Percentiles rank a stretch among this genome's conserved stretches.
Conservation (phyloP, 805 yeast species). For the Yarrowia porcina region DNA sequence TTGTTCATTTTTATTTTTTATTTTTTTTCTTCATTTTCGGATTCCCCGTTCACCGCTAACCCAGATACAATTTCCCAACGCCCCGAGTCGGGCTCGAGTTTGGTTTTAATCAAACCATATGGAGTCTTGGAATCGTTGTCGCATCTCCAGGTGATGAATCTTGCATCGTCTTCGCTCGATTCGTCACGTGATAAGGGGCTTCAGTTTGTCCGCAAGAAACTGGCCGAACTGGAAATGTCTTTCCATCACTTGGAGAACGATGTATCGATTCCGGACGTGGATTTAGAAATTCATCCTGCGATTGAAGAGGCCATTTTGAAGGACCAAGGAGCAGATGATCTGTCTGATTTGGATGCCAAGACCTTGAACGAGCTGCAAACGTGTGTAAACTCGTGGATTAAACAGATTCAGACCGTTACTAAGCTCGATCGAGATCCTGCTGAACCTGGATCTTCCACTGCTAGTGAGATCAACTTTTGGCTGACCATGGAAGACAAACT, state of each 20-base stretch:
- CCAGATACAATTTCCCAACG: not conserved
- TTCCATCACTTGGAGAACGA: slow-evolving; percentile 65
- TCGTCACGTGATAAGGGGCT: slow-evolving; percentile 37
- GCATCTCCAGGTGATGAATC: slow-evolving; percentile 24
- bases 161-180: slow-evolving; percentile 8
- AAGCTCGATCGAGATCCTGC: slow-evolving; percentile 50
- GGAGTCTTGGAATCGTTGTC: slow-evolving; percentile 27
- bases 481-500: slow-evolving; percentile 62
- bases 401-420: slow-evolving; percentile 56
- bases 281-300: slow-evolving; percentile 49
- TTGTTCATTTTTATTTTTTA: too few species aligned
- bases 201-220: slow-evolving; percentile 53
- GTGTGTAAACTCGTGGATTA: slow-evolving; percentile 71
- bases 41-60: too few species aligned
- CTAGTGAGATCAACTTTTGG: slow-evolving; percentile 80
- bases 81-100: slow-evolving; percentile 13
- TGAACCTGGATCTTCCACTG: slow-evolving; percentile 50
- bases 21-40: too few species aligned
- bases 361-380: slow-evolving; percentile 68
- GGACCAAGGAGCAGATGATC: slow-evolving; percentile 35
- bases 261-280: slow-evolving; percentile 64
- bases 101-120: slow-evolving; percentile 24
- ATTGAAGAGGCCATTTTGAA: slow-evolving; percentile 44
- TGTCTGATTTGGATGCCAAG: slow-evolving; percentile 44
- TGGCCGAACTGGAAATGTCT: slow-evolving; percentile 65